Percentiles rank a stretch among this genome's conserved stretches.
phyloP scores from a whole-genome alignment of 805 yeast genomes.

The Saccharomycodes ludwigii region DNA sequence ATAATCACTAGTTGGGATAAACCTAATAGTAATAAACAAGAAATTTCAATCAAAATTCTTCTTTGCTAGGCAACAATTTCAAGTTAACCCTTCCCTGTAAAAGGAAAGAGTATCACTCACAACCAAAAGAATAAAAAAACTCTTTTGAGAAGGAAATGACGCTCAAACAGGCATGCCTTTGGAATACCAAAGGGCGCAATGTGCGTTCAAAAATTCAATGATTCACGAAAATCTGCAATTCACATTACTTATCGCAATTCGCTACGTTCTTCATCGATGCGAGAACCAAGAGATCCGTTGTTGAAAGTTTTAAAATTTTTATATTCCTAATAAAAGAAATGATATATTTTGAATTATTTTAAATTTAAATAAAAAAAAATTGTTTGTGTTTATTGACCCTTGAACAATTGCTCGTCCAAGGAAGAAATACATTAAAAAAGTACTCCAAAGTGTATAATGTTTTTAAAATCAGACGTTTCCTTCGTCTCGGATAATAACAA shows the following conservation, averaged over 20 bases:
- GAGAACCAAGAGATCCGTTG: constrained; percentile 34
- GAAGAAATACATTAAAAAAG: constrained; percentile 10
- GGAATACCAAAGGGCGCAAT: constrained; percentile 32
- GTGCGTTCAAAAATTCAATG: constrained; percentile 36
- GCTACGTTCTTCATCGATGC: constrained; percentile 36
- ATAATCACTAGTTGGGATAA: constrained; percentile 25
- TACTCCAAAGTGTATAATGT: constrained; percentile 15
- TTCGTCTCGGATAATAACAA: constrained; percentile 11
- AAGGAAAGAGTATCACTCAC: constrained; percentile 24
- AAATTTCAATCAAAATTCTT: constrained; percentile 33
- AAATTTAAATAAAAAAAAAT: constrained; percentile 9
- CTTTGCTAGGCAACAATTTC: constrained; percentile 28
- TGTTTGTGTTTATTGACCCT: constrained; percentile 13
- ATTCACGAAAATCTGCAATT: constrained; percentile 26
- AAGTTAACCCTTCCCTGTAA: constrained; percentile 25
- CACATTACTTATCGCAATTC: constrained; percentile 32
- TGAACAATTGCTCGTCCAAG: constrained; percentile 10
- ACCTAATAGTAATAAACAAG: constrained; percentile 24
- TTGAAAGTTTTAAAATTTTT: constrained; percentile 26
- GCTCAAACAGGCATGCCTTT: constrained; percentile 30
- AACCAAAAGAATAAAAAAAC: constrained; percentile 23
- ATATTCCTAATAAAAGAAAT: constrained; percentile 11
- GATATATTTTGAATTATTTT: constrained; percentile 9
- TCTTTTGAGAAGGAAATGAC: constrained; percentile 26
- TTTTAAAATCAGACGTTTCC: constrained; percentile 32